phyloP scores from a whole-genome alignment of 148 eudicot genomes.

The Rhododendron mucronatum region DNA sequence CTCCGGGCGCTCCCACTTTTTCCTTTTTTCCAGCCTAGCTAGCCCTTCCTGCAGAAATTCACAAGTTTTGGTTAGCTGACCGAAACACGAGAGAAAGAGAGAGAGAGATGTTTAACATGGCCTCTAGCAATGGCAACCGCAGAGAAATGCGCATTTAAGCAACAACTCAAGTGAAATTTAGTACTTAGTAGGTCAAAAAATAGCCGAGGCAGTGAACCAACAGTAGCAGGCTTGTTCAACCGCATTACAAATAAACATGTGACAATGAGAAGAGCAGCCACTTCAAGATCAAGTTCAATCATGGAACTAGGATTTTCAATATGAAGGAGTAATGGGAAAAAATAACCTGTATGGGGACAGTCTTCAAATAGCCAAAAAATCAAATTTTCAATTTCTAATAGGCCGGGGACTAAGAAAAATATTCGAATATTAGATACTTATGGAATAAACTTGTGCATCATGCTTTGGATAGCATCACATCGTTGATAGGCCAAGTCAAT shows the following conservation, averaged over 20 bases:
- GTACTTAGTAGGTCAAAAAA: neutral
- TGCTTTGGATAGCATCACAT: neutral
- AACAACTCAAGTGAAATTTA: neutral
- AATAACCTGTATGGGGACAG: neutral
- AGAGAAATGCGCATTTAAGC: neutral
- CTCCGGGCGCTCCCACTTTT: conserved; percentile 61
- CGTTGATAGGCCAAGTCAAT: neutral
- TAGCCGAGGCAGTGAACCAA: neutral
- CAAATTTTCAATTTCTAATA: neutral
- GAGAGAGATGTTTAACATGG: neutral
- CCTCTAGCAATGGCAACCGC: neutral
- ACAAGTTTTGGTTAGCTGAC: neutral
- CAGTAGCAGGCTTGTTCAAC: neutral
- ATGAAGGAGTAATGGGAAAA: neutral
- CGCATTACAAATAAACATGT: neutral
- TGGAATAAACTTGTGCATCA: neutral
- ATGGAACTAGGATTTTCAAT: neutral
- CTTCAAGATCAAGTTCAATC: conserved; percentile 3
- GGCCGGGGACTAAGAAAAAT: neutral
- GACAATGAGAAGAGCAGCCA: neutral
- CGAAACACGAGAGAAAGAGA: neutral
- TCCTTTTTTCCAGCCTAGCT: conserved; percentile 75
- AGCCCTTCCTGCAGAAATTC: conserved; percentile 68
- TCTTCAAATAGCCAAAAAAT: neutral
- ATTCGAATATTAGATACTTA: neutral